Conservation (phyloP, 495 filamentous ascomycete genomes). For the Penicillium waksmanii region DNA sequence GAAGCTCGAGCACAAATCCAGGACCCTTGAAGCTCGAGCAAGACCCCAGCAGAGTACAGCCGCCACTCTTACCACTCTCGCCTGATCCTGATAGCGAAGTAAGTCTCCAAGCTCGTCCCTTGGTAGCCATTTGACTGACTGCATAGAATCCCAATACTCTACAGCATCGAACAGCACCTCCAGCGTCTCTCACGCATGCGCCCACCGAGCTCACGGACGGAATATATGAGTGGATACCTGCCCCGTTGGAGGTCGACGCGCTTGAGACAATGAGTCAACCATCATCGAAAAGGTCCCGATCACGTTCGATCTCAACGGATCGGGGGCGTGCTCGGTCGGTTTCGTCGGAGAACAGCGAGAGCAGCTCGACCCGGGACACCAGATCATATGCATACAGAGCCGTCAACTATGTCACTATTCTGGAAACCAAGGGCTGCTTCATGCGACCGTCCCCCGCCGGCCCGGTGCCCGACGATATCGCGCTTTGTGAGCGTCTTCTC, state of each 20-base stretch:
- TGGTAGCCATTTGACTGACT: conserved; percentile 3
- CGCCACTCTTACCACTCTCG: conserved; percentile 5
- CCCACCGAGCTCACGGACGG: neutral
- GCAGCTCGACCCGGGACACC: conserved; percentile 9
- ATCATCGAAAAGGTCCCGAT: conserved; percentile 9
- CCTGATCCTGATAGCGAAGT: conserved; percentile 1
- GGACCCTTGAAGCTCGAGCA: conserved; percentile 6
- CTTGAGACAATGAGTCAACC: conserved; percentile 10
- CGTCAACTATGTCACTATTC: conserved; percentile 6
- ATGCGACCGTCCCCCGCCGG: conserved; percentile 10
- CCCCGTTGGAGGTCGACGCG: neutral
- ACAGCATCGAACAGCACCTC: conserved; percentile 1
- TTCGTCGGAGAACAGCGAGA: conserved; percentile 9
- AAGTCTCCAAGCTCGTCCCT: neutral
- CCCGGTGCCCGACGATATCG: conserved; percentile 4
- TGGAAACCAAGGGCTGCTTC: conserved; percentile 8
- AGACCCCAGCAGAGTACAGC: conserved; percentile 3
- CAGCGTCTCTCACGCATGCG: conserved; percentile 4
- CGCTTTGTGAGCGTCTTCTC: conserved; percentile 11
- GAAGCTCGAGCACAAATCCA: conserved; percentile 6
- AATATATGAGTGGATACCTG: conserved; percentile 9
- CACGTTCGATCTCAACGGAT: conserved; percentile 10
- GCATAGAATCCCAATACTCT: conserved; percentile 6
- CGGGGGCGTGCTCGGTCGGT: conserved; percentile 7
- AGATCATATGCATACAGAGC: conserved; percentile 8